Conservation (phyloP, 768 basidiomycete genomes). For the Naganishia vishniacii region DNA sequence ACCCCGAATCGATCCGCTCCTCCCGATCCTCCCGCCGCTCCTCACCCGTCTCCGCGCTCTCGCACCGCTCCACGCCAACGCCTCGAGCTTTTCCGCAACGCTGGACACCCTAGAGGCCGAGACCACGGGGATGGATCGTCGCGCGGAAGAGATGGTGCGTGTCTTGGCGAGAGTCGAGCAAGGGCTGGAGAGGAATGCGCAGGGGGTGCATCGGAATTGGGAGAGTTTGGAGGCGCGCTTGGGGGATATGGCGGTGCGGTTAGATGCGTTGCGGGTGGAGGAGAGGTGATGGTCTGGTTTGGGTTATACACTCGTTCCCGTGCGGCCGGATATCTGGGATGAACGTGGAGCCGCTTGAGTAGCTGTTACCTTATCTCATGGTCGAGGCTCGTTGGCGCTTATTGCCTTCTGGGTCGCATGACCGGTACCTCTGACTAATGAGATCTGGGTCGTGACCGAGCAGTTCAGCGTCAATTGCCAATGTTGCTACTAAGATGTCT, state of each 20-base stretch:
- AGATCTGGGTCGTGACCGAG: too few species aligned
- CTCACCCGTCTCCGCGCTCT: slow-evolving; percentile 81
- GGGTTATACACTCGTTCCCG: too few species aligned
- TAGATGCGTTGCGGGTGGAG: slow-evolving; percentile 19
- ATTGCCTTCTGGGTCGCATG: too few species aligned
- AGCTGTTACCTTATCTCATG: too few species aligned
- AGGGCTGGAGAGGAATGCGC: slow-evolving; percentile 71
- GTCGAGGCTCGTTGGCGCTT: too few species aligned
- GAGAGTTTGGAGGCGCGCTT: slow-evolving; percentile 54
- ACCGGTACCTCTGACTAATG: too few species aligned
- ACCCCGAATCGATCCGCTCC: slow-evolving; percentile 50
- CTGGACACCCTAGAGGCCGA: slow-evolving; percentile 58
- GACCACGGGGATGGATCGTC: slow-evolving; percentile 67
- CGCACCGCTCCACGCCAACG: slow-evolving; percentile 71
- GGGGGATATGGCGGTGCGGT: slow-evolving; percentile 44
- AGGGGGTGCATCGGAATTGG: slow-evolving; percentile 62
- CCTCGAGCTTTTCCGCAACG: slow-evolving; percentile 67
- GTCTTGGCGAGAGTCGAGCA: slow-evolving; percentile 68
- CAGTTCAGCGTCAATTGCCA: too few species aligned
- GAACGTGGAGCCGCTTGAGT: too few species aligned
- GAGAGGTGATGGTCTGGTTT: neutral
- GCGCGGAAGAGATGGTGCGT: slow-evolving; percentile 61
- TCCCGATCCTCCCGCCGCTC: slow-evolving; percentile 63
- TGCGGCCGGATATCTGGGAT: too few species aligned
- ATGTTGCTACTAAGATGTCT: too few species aligned